Evolutionary conservation across 345 rosid species (phyloP).

Genomic region (Populus simonii): DNA sequence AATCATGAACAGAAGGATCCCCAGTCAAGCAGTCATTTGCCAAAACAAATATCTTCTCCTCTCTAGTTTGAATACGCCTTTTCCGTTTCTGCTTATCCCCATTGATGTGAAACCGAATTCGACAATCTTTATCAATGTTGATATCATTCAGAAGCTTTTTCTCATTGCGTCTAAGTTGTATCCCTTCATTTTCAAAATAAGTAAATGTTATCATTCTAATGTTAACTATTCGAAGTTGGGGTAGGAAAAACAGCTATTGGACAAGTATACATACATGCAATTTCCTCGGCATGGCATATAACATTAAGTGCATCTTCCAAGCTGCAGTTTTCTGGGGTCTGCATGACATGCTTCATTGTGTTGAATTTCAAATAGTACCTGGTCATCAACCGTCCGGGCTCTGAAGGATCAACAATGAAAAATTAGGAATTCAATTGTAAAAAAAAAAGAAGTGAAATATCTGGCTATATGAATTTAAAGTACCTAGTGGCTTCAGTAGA

Average conservation of each 20-base stretch:
- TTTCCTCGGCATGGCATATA: constrained; percentile 83
- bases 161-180: constrained; percentile 95
- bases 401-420: constrained; percentile 31
- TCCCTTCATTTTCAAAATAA: constrained; percentile 63
- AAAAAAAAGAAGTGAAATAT: constrained; percentile 8
- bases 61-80: constrained; percentile 84
- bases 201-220: constrained; percentile 4
- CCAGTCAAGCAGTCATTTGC: constrained; percentile 95
- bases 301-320: constrained; percentile 75
- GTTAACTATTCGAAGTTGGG: background rate
- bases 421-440: constrained; percentile 9
- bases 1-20: constrained; percentile 81
- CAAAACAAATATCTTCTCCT: constrained; percentile 89
- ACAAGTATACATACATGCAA: constrained; percentile 64
- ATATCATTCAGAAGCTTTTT: constrained; percentile 89
- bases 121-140: constrained; percentile 71
- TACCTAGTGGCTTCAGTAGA: constrained; percentile 88
- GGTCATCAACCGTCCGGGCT: constrained; percentile 96
- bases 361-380: constrained; percentile 83
- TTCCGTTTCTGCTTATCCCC: constrained; percentile 84
- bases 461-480: constrained; percentile 3
- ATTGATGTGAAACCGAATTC: constrained; percentile 80
- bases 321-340: constrained; percentile 57
- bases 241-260: constrained; percentile 2
- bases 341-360: constrained; percentile 91